Conservation (phyloP, 306 rosid genomes). For the Leucaena leucocephala region DNA sequence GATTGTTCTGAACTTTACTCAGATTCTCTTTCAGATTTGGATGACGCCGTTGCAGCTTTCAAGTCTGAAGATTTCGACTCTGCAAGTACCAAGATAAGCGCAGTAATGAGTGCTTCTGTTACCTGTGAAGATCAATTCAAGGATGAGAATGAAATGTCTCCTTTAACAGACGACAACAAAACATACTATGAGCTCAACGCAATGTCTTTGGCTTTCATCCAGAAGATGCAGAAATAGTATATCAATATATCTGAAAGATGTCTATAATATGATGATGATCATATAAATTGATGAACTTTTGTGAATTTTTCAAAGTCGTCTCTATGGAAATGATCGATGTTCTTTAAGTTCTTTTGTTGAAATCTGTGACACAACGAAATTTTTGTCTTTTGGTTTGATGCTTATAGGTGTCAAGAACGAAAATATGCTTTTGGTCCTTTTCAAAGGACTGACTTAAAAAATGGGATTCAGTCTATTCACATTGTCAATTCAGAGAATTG, state of each 20-base stretch:
- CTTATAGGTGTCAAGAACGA: background rate
- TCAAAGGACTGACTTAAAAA: no score
- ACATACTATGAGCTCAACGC: slow-evolving; percentile 48
- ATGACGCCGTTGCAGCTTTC: slow-evolving; percentile 50
- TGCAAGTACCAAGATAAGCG: slow-evolving; percentile 6
- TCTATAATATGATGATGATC: background rate
- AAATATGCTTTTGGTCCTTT: background rate
- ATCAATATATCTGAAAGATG: background rate
- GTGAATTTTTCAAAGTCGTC: background rate
- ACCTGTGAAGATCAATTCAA: slow-evolving; percentile 72
- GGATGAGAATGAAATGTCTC: slow-evolving; percentile 53
- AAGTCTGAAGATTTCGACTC: slow-evolving; percentile 39
- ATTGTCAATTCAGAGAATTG: no score
- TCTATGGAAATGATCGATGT: background rate
- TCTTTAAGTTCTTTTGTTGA: background rate
- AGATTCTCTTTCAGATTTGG: slow-evolving; percentile 41
- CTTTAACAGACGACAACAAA: slow-evolving; percentile 50
- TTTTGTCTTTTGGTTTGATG: background rate
- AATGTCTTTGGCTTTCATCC: slow-evolving; percentile 55
- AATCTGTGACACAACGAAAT: background rate
- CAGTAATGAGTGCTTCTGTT: slow-evolving; percentile 51
- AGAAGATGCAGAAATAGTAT: slow-evolving; percentile 20
- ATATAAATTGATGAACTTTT: background rate
- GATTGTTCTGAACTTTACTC: slow-evolving; percentile 58
- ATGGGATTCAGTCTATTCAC: no score